Percentiles rank a stretch among this genome's conserved stretches.
Conservation (phyloP, 2,329 filamentous ascomycete species). For the Colletotrichum euphorbiae region DNA sequence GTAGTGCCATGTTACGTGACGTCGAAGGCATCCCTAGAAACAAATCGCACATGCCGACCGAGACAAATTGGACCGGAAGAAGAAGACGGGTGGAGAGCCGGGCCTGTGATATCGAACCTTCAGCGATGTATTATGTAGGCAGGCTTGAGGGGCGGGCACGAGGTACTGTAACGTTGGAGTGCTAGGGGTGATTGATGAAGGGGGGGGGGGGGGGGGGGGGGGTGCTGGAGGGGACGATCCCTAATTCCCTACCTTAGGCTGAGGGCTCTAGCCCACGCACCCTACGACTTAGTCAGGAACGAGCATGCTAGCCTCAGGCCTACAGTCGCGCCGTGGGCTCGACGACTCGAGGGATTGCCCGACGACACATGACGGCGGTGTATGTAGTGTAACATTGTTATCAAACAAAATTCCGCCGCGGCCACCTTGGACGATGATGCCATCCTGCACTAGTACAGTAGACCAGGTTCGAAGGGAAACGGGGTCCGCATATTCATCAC, state of each 20-base stretch:
- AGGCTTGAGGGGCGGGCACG: not conserved
- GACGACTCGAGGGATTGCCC: conserved; percentile 8
- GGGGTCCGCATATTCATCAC: conserved; percentile 16
- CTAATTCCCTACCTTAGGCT: too few relatives aligned
- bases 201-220: too few relatives aligned
- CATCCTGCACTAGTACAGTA: not conserved
- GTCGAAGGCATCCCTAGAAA: not conserved
- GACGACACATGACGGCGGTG: conserved; percentile 4
- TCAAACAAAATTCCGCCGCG: not conserved
- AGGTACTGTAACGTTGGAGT: conserved; percentile 1
- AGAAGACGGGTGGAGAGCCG: not conserved
- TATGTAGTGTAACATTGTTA: conserved; percentile 27
- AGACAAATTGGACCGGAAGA: not conserved
- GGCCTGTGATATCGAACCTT: conserved; percentile 7
- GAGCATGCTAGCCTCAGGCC: conserved; percentile 21
- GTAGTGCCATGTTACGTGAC: not conserved
- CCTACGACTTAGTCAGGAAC: conserved; percentile 30
- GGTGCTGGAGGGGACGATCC: too few relatives aligned
- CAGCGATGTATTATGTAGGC: not conserved
- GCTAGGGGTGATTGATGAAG: not conserved
- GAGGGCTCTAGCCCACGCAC: not conserved
- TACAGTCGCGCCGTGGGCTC: conserved; percentile 5
- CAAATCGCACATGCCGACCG: not conserved
- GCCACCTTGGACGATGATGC: conserved; percentile 8
- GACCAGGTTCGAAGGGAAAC: not conserved